phyloP scores from a whole-genome alignment of 257 asterid species.

The Rhazya stricta region DNA sequence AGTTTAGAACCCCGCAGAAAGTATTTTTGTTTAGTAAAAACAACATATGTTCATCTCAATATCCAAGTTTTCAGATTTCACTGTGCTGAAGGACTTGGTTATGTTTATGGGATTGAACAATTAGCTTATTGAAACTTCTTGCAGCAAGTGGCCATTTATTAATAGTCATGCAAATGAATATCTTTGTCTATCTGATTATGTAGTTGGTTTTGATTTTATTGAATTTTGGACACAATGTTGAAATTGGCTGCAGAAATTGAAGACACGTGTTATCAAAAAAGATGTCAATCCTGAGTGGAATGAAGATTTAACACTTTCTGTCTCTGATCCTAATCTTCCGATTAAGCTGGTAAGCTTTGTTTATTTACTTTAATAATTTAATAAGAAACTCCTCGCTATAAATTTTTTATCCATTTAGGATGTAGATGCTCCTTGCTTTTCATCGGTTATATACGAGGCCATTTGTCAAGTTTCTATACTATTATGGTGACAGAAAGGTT shows the following conservation, averaged over 20 bases:
- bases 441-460: background rate
- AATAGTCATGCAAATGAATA: background rate
- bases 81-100: background rate
- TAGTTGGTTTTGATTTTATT: background rate
- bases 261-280: conserved; percentile 74
- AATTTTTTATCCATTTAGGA: background rate
- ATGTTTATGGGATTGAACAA: background rate
- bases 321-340: conserved; percentile 42
- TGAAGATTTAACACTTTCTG: conserved; percentile 77
- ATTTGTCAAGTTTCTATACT: too few relatives aligned
- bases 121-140: background rate
- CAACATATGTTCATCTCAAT: background rate
- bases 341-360: conserved; percentile 46
- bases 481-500: background rate
- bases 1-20: background rate
- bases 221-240: background rate
- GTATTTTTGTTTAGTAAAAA: background rate
- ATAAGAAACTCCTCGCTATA: background rate
- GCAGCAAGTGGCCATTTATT: background rate
- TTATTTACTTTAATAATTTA: background rate
- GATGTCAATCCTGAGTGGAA: conserved; percentile 87
- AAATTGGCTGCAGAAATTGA: conserved; percentile 53
- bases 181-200: background rate
- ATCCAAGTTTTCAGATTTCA: background rate
- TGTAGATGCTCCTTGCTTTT: background rate